These are phyloP conservation scores for Candida mesenterica DNA, from an alignment of 1,139 yeast genomes.

Conservation along the genomic window DNA sequence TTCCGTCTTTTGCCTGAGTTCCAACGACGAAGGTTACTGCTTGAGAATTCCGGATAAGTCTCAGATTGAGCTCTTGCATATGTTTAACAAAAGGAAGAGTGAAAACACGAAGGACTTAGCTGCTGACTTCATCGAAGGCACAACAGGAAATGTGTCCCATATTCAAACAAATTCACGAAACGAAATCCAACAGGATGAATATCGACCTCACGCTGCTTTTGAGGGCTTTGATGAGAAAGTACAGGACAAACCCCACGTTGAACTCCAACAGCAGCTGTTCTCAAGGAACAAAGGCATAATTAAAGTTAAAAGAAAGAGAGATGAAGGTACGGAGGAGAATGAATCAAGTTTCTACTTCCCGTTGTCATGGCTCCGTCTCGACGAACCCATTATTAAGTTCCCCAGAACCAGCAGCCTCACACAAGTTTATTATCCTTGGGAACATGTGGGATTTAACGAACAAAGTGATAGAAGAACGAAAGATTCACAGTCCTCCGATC, in stretches of 20 bases:
- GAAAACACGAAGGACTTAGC: background rate
- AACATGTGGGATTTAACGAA: no score
- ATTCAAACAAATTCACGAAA: background rate
- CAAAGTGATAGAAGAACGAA: no score
- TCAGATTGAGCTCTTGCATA: background rate
- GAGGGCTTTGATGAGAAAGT: background rate
- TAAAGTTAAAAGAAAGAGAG: background rate
- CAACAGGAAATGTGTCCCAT: background rate
- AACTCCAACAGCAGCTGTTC: background rate
- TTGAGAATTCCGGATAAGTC: conserved; percentile 27
- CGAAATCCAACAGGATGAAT: background rate
- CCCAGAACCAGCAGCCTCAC: conserved; percentile 28
- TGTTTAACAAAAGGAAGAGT: background rate
- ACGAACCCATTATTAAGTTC: conserved; percentile 12
- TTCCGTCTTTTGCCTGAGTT: conserved; percentile 43
- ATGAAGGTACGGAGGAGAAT: background rate
- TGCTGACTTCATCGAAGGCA: background rate
- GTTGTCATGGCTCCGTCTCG: conserved; percentile 20
- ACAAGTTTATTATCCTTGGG: conserved; percentile 16
- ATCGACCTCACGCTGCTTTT: background rate
- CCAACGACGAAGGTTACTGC: conserved; percentile 34
- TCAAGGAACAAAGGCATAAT: conserved; percentile 1
- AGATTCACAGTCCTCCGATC: no score
- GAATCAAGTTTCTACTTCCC: conserved; percentile 19
- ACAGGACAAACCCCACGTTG: background rate